Evolutionary conservation across 495 filamentous ascomycete species (phyloP), one percentile per base, ranked within the genome.

Genomic region (Podospora tetraspora): DNA sequence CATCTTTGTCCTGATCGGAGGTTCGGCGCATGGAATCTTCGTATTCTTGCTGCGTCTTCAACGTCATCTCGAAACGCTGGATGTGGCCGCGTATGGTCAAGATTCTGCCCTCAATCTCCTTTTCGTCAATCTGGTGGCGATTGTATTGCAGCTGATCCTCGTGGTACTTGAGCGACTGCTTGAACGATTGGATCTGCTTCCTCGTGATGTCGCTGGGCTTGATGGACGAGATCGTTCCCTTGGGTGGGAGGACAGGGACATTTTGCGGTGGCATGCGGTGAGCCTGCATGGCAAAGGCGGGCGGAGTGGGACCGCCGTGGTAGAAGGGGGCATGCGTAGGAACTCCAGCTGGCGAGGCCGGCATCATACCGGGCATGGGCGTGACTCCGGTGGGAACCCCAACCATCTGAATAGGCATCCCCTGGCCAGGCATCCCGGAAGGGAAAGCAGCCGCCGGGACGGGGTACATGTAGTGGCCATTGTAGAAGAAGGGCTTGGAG

Each of bases 71-170:
- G 58, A 84, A 84, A 6, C 70, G 66, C 27, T 70, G 67, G 29
- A 84, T 79, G 56, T 76, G 71, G 16, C 74, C 68, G 64, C 72
- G 71, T 63, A 81, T 64, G 61, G 68, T 75, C 30, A 74, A 66
- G 34, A 75, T 77, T 22, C 75, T 71, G 5, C 68, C 64, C 43
- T 75, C 73, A 62, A 80, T 78, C 30, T 74, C 74, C 52, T 76
- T 78, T 57, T 82, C 83, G 65, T 85, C 82, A 65, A 85, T 82
- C 67, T 86, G 83, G 59, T 85, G 79, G 23, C 74, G 77, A 57
- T 84, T 83, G 71, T 79, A 81, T 58, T 79, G 79, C 37, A 84
- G 69, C 66, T 85, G 82, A 61, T 80, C 74, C 59, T 84, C 79
- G 56, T 82, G 75, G 59, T 79, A 79, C 63, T 82, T 83, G 60